Conservation (phyloP, 257 asterid species). For the Forsythia suspensa region DNA sequence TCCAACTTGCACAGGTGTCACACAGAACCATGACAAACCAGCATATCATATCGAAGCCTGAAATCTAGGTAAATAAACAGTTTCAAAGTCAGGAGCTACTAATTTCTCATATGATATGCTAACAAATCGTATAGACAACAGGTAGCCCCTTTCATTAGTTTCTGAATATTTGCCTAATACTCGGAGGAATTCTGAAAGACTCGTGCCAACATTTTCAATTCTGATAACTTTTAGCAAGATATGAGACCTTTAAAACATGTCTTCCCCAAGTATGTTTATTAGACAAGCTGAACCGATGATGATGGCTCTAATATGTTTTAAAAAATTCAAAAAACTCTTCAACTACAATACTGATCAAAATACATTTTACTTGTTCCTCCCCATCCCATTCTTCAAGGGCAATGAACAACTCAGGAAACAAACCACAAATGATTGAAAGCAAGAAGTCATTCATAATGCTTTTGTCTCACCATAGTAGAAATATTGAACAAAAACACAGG, state of each 20-base stretch:
- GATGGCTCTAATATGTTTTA: neutral
- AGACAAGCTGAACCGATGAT: neutral
- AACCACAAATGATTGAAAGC: neutral
- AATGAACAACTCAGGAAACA: neutral
- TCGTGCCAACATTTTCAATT: neutral
- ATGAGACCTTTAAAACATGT: neutral
- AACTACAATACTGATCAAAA: too few relatives aligned
- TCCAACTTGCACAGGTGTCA: neutral
- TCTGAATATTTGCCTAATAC: too few relatives aligned
- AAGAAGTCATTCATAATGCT: neutral
- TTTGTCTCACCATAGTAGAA: too few relatives aligned
- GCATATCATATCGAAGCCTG: neutral
- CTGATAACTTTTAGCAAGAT: neutral
- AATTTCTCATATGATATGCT: neutral
- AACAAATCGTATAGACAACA: neutral
- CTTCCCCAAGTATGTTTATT: neutral
- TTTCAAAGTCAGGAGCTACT: neutral
- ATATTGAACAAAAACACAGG: too few relatives aligned
- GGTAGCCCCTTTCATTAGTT: neutral
- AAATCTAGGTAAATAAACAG: neutral
- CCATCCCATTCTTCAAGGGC: neutral
- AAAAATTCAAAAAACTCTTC: neutral
- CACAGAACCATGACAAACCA: neutral
- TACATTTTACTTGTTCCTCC: neutral
- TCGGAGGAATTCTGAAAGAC: neutral